Percentiles rank a stretch among this genome's conserved stretches.
These are phyloP conservation scores for Fibroporia radiculosa DNA, from an alignment of 768 basidiomycete genomes.

Conservation along the genomic window DNA sequence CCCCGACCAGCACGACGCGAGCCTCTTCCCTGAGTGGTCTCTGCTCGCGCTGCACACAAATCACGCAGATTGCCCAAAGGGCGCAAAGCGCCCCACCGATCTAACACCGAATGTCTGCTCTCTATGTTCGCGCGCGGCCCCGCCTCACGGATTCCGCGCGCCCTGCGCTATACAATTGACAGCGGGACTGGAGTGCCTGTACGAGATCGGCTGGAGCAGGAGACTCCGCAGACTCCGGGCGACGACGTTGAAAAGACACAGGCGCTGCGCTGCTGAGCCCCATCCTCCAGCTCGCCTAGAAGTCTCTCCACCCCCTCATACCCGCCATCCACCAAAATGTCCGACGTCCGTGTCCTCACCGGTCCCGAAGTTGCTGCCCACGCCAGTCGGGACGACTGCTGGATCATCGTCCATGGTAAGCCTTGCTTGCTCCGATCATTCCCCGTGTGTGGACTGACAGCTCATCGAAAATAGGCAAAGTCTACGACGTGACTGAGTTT, in stretches of 20 bases:
- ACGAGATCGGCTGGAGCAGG: not conserved
- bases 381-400: conserved; percentile 53
- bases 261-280: not conserved
- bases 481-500: conserved; percentile 35
- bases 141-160: not conserved
- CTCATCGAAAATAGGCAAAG: conserved; percentile 18
- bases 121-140: not conserved
- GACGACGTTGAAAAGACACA: conserved; percentile 10
- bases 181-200: not conserved
- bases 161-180: not conserved
- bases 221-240: conserved; percentile 13
- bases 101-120: not conserved
- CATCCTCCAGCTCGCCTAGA: too few species aligned
- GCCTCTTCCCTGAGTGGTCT: too few species aligned
- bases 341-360: conserved; percentile 13
- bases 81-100: not conserved
- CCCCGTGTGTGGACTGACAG: not conserved
- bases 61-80: too few species aligned
- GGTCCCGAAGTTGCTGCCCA: conserved; percentile 43
- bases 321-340: conserved; percentile 6
- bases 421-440: too few species aligned
- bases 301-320: not conserved
- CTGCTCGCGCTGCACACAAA: too few species aligned
- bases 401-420: conserved; percentile 75
- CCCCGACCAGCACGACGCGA: too few species aligned